These are phyloP conservation scores for Trichosporon inkin DNA, from an alignment of 1,284 basidiomycete species.

Conservation along the genomic window DNA sequence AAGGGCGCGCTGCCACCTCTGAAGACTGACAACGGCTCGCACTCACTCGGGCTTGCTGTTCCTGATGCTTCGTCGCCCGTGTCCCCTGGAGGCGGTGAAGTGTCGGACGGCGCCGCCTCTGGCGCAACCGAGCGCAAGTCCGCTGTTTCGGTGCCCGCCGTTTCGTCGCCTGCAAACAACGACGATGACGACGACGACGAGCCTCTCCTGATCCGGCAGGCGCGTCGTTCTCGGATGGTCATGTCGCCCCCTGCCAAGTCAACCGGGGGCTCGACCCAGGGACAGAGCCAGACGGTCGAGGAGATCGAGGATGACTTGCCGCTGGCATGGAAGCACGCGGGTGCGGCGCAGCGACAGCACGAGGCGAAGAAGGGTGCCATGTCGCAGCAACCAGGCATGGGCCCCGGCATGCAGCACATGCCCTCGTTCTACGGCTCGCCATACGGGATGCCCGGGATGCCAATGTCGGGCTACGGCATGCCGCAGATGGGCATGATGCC, in stretches of 20 bases:
- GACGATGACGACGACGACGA: slow-evolving; percentile 35
- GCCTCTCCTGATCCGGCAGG: slow-evolving; percentile 25
- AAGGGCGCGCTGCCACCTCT: neutral
- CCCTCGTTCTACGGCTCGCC: slow-evolving; percentile 15
- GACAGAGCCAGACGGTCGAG: slow-evolving; percentile 13
- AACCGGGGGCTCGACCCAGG: neutral
- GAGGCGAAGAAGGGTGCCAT: neutral
- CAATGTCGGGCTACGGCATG: slow-evolving; percentile 6
- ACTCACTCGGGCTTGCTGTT: slow-evolving; percentile 20
- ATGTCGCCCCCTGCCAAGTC: neutral
- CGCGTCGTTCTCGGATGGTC: neutral
- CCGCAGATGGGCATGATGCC: slow-evolving; percentile 7
- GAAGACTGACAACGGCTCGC: neutral
- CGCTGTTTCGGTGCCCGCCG: neutral
- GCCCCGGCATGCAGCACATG: slow-evolving; percentile 3
- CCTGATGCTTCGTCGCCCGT: neutral
- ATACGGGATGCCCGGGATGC: slow-evolving; percentile 8
- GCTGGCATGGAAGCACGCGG: slow-evolving; percentile 39
- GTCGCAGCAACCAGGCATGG: neutral
- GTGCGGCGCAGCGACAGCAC: slow-evolving; percentile 22
- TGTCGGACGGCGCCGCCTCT: neutral
- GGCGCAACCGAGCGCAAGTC: neutral
- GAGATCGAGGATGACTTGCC: slow-evolving; percentile 44
- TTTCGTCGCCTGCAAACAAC: slow-evolving; percentile 1
- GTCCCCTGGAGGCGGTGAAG: neutral